A percentile compares a stretch with the other conserved stretches of the same genome.
Conservation (phyloP, 257 asterid genomes). For the Solanum etuberosum region DNA sequence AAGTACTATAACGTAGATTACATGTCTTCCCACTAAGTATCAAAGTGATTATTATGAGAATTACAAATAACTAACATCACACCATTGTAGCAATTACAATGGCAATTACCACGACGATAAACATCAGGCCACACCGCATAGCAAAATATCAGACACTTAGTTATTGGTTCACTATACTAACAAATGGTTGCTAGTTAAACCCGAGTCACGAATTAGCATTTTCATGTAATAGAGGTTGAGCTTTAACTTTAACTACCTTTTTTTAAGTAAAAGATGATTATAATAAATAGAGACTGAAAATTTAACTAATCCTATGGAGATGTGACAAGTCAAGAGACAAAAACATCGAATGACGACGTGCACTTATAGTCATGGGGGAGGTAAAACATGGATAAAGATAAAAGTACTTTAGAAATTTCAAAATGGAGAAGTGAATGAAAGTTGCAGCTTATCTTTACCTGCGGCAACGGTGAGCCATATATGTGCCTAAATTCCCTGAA, state of each 20-base stretch:
- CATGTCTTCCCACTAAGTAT: neutral
- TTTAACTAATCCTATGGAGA: neutral
- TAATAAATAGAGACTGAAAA: neutral
- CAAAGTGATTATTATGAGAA: neutral
- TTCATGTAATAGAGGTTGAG: neutral
- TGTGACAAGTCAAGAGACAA: neutral
- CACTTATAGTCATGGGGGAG: neutral
- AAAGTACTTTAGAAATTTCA: neutral
- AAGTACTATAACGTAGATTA: neutral
- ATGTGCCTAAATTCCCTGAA: constrained; percentile 50
- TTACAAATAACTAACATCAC: neutral
- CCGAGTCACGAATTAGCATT: neutral
- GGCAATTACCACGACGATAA: neutral
- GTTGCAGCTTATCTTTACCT: constrained; percentile 24
- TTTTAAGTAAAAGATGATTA: neutral
- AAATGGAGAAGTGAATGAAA: neutral
- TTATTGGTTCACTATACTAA: neutral
- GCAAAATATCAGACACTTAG: neutral
- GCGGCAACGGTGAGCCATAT: constrained; percentile 7
- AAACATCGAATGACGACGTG: neutral
- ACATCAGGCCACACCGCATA: neutral
- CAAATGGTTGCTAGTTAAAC: neutral
- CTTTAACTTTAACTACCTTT: neutral
- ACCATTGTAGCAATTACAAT: neutral
- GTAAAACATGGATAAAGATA: neutral